Conservation (phyloP, 225 moss, liverwort and hornwort species). For the Sphagnum tenellum region DNA sequence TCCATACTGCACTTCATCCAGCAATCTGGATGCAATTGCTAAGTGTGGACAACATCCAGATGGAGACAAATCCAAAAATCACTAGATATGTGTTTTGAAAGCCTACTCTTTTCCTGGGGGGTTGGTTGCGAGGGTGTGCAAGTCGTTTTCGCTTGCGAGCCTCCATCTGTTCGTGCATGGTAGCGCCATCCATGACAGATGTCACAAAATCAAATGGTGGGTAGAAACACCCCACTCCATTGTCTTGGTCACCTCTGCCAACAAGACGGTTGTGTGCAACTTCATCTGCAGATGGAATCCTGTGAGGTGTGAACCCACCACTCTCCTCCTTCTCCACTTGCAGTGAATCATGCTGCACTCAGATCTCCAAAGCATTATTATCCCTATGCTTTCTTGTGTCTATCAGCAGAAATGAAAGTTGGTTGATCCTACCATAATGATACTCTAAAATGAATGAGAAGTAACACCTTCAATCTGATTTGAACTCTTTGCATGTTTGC, state of each 20-base stretch:
- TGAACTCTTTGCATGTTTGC: constrained; percentile 77
- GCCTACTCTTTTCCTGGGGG: constrained; percentile 58
- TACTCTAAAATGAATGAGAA: neutral
- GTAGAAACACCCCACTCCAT: constrained; percentile 50
- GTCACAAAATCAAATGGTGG: constrained; percentile 47
- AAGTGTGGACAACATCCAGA: neutral
- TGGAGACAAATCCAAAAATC: neutral
- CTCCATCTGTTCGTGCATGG: constrained; percentile 62
- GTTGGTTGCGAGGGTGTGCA: constrained; percentile 56
- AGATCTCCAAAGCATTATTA: constrained; percentile 1
- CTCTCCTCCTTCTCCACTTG: constrained; percentile 61
- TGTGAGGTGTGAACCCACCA: constrained; percentile 44
- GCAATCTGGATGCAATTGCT: no score
- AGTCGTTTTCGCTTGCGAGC: constrained; percentile 70
- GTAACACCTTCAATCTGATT: constrained; percentile 55
- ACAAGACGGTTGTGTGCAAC: constrained; percentile 28
- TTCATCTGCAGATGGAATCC: constrained; percentile 47
- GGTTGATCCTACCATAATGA: no score
- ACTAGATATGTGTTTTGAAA: neutral
- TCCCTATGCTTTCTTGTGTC: no score
- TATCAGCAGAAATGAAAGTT: no score
- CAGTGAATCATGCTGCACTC: constrained; percentile 63
- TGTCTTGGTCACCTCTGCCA: constrained; percentile 43
- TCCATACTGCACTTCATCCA: no score
- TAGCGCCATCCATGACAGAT: constrained; percentile 42